A percentile compares a stretch with the other conserved stretches of the same genome.
phyloP scores from a whole-genome alignment of 768 basidiomycete species.

The Hericium erinaceus region DNA sequence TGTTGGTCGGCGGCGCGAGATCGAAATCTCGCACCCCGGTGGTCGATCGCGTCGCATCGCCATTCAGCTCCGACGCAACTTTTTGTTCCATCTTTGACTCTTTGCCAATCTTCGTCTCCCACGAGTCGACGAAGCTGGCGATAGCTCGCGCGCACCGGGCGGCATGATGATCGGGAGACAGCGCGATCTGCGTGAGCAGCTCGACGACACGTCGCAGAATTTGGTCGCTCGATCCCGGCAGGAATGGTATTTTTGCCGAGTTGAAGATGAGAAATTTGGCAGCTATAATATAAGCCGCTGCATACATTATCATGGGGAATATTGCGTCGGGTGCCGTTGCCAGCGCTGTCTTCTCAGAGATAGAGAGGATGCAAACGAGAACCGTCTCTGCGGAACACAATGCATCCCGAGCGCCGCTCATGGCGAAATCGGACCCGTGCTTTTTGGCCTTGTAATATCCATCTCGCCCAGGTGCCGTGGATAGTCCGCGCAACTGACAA shows the following conservation, averaged over 20 bases:
- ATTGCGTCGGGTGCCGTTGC: conserved; percentile 33
- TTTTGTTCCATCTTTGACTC: neutral
- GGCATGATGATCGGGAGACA: conserved; percentile 10
- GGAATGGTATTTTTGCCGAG: neutral
- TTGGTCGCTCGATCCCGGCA: conserved; percentile 9
- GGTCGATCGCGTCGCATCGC: neutral
- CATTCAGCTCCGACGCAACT: neutral
- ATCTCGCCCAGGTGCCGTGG: neutral
- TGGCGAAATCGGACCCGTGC: conserved; percentile 17
- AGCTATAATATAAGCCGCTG: conserved; percentile 33
- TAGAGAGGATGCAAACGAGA: conserved; percentile 25
- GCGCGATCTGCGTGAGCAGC: conserved; percentile 4
- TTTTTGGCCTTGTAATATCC: conserved; percentile 5
- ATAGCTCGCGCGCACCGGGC: conserved; percentile 8
- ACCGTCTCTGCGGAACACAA: conserved; percentile 29
- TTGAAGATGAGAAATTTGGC: conserved; percentile 26
- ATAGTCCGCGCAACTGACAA: conserved; percentile 14
- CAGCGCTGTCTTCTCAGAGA: conserved; percentile 26
- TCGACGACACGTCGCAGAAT: conserved; percentile 8
- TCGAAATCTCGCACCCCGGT: neutral
- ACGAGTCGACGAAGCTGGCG: conserved; percentile 7
- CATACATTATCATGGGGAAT: conserved; percentile 33
- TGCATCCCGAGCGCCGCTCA: conserved; percentile 30
- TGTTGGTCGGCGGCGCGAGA: neutral
- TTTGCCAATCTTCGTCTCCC: conserved; percentile 1